Base-by-base conservation (phyloP, 2,329 filamentous ascomycete species). In the Fusarium virguliforme region DNA sequence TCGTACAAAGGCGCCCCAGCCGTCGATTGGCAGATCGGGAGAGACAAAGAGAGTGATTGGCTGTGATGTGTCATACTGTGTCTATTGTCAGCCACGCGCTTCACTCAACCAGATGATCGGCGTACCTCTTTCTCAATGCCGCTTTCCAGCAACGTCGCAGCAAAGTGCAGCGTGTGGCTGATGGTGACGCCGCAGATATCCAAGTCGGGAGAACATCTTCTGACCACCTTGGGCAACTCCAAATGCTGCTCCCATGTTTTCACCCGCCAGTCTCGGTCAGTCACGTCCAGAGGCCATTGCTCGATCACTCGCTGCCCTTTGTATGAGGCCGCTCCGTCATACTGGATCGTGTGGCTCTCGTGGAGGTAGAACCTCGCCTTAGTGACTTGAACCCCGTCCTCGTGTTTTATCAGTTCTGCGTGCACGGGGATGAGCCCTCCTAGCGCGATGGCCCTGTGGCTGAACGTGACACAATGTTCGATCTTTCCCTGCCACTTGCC, bases 171-270 rank as follows among this genome's bases (percentile, higher is more conserved):
- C 10, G 62, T 61, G 12, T 64, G 62, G 2, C 26, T 37, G 24
- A 64, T 46, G 15, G 38, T 13, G 24, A 64, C 34, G 2, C 50
- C 57, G 3, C 62, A 38, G 13, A 61, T 32, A 26, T 24, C 18
- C 6, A 64, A 50, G 9, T 64, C 62, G 4, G 40, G 57, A 8
- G 62, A 61, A 9, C 62, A 64, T 6, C 8, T 56, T 2, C 48
- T 55, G 3, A 60, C 62, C 15, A 55, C 35, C 18, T 22, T 55
- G 3, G 62, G 50, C 4, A 64, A 24, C 6, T 48, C 34, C 7
- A 64, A 26, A 22, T 48, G 41, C n/a, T 64, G 62, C 8, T 64
- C 38, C 62, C 62, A 64, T 6, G 10, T 38, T 15, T 61, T 50
- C 18, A 32, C 5, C 6, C 50, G 40, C 1, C 8, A 7, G 8